These are phyloP conservation scores for Polytolypa hystricis DNA, from an alignment of 2,329 filamentous ascomycete genomes.

Conservation along the genomic window DNA sequence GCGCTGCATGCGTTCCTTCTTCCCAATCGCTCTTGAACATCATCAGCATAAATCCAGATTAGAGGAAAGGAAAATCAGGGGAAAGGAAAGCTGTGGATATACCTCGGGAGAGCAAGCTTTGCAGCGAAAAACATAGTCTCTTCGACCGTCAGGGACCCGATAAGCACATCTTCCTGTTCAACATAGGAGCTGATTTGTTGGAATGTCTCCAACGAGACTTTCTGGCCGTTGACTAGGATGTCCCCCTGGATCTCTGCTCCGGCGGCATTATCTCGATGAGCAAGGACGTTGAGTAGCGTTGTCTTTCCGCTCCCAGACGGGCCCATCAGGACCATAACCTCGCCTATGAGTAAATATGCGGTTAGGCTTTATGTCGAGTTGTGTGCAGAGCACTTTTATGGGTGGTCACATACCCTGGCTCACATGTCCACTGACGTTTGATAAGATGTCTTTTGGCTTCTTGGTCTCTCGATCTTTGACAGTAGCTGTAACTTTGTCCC, in stretches of 20 bases:
- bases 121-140: constrained; percentile 74
- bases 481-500: constrained; percentile 56
- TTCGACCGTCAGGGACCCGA: constrained; percentile 66
- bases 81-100: constrained; percentile 15
- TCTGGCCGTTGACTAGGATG: constrained; percentile 52
- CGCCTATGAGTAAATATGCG: constrained; percentile 36
- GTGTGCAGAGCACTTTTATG: no score
- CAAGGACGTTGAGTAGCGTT: constrained; percentile 70
- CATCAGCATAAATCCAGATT: no score
- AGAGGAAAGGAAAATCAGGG: no score
- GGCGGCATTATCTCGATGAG: constrained; percentile 46
- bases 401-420: constrained; percentile 41
- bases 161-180: constrained; percentile 77
- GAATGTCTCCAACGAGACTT: constrained; percentile 45
- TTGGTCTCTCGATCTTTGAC: constrained; percentile 62
- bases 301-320: constrained; percentile 68
- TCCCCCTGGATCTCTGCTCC: constrained; percentile 44
- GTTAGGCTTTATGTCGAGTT: not conserved
- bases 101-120: constrained; percentile 50
- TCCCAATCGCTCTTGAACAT: constrained; percentile 41
- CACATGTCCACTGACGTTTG: constrained; percentile 52
- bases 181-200: constrained; percentile 63
- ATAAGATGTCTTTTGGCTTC: constrained; percentile 51
- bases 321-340: constrained; percentile 72
- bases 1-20: constrained; percentile 48